Conservation (phyloP, 225 moss, liverwort and hornwort species). For the Lunularia cruciata region DNA sequence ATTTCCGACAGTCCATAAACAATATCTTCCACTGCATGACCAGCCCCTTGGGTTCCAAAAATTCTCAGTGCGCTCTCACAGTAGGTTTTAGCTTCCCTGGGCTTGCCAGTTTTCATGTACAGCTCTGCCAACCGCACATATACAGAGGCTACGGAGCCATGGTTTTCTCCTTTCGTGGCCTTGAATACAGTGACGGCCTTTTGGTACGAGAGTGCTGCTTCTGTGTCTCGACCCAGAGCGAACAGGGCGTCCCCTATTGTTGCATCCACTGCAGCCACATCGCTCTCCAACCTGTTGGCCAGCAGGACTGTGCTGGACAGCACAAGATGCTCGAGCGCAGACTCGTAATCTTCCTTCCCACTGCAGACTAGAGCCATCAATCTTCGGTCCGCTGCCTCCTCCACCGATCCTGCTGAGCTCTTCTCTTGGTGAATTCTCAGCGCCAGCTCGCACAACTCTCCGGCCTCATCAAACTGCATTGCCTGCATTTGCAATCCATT, state of each 20-base stretch:
- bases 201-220: conserved; percentile 82
- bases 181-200: conserved; percentile 87
- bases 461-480: conserved; percentile 89
- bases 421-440: conserved; percentile 80
- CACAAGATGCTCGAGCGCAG: conserved; percentile 76
- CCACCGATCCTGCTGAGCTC: conserved; percentile 61
- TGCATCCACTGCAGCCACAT: conserved; percentile 81
- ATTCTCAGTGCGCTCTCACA: conserved; percentile 89
- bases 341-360: conserved; percentile 84
- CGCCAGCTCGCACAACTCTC: conserved; percentile 79
- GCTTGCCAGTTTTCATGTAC: conserved; percentile 79
- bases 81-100: conserved; percentile 71
- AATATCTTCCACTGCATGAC: conserved; percentile 76
- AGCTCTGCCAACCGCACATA: conserved; percentile 89
- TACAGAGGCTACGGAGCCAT: conserved; percentile 77
- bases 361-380: conserved; percentile 87
- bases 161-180: conserved; percentile 81
- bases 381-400: conserved; percentile 90
- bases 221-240: conserved; percentile 69
- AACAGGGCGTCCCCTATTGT: conserved; percentile 84
- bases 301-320: conserved; percentile 47
- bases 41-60: conserved; percentile 70
- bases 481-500: conserved; percentile 53
- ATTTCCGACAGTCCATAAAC: conserved; percentile 84
- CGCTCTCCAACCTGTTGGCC: conserved; percentile 57